These are phyloP conservation scores for Jackrogersella minutella DNA, from an alignment of 495 filamentous ascomycete genomes.

Conservation along the genomic window DNA sequence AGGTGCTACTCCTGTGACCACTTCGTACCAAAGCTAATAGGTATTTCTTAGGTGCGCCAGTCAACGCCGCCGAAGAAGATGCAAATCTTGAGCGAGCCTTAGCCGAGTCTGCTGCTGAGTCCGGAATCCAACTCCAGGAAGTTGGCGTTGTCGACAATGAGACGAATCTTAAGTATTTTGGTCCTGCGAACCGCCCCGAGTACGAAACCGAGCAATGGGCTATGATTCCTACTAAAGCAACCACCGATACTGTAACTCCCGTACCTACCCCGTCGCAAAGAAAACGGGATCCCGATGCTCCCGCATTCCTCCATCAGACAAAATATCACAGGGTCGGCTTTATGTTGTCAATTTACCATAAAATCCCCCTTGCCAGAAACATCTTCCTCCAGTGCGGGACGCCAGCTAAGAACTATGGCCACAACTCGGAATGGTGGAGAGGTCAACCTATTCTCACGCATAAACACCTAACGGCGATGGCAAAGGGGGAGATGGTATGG, in stretches of 20 bases:
- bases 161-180: constrained; percentile 60
- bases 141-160: constrained; percentile 50
- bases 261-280: constrained; percentile 58
- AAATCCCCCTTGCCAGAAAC: constrained; percentile 83
- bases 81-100: constrained; percentile 61
- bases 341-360: constrained; percentile 80
- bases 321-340: constrained; percentile 68
- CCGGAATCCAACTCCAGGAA: constrained; percentile 54
- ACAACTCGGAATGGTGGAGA: constrained; percentile 84
- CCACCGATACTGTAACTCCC: constrained; percentile 27
- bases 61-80: constrained; percentile 60
- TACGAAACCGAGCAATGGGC: constrained; percentile 81
- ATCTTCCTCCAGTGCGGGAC: constrained; percentile 66
- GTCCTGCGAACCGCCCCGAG: constrained; percentile 72
- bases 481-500: constrained; percentile 51
- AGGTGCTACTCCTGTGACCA: constrained; percentile 40
- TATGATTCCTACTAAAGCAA: constrained; percentile 65
- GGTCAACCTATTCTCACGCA: constrained; percentile 69
- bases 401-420: constrained; percentile 68
- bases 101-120: constrained; percentile 47
- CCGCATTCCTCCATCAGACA: constrained; percentile 75
- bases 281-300: constrained; percentile 63
- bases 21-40: constrained; percentile 30
- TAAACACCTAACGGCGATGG: constrained; percentile 63
- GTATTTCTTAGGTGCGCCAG: constrained; percentile 49